phyloP scores from a whole-genome alignment of 768 basidiomycete genomes.

The Lentinula boryana region DNA sequence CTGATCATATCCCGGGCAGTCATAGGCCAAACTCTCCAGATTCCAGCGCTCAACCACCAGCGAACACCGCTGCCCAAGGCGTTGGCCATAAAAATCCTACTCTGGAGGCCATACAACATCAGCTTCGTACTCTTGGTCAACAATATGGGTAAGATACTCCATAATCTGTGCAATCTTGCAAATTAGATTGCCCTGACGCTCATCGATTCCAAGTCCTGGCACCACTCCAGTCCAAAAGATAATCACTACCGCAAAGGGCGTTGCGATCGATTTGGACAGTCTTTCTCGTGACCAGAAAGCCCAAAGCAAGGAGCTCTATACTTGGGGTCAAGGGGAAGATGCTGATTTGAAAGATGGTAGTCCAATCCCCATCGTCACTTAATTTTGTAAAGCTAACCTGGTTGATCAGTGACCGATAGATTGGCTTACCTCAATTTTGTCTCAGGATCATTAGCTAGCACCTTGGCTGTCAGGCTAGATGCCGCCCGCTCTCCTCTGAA shows the following conservation, averaged over 20 bases:
- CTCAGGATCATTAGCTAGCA: slow-evolving; percentile 57
- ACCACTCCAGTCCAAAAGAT: slow-evolving; percentile 71
- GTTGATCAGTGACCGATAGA: slow-evolving; percentile 61
- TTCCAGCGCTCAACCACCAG: slow-evolving; percentile 29
- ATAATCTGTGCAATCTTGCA: not conserved
- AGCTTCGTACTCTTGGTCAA: slow-evolving; percentile 67
- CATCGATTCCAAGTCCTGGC: slow-evolving; percentile 26
- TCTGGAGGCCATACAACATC: slow-evolving; percentile 61
- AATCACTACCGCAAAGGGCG: slow-evolving; percentile 72
- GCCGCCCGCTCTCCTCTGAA: slow-evolving; percentile 63
- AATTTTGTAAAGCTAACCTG: not conserved
- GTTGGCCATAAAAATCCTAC: slow-evolving; percentile 45
- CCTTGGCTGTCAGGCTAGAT: slow-evolving; percentile 59
- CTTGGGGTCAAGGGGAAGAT: slow-evolving; percentile 71
- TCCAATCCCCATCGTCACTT: not conserved
- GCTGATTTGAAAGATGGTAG: slow-evolving; percentile 74
- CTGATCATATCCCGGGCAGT: slow-evolving; percentile 44
- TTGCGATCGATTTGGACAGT: slow-evolving; percentile 69
- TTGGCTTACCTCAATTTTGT: slow-evolving; percentile 79
- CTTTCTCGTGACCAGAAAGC: slow-evolving; percentile 60
- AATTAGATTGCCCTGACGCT: not conserved
- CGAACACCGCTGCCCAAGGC: slow-evolving; percentile 35
- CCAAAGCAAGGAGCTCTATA: slow-evolving; percentile 80
- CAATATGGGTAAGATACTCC: slow-evolving; percentile 45
- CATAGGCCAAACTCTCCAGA: slow-evolving; percentile 31